These are phyloP conservation scores for Apiospora saccharicola DNA, from an alignment of 2,329 filamentous ascomycete genomes.

Conservation along the genomic window DNA sequence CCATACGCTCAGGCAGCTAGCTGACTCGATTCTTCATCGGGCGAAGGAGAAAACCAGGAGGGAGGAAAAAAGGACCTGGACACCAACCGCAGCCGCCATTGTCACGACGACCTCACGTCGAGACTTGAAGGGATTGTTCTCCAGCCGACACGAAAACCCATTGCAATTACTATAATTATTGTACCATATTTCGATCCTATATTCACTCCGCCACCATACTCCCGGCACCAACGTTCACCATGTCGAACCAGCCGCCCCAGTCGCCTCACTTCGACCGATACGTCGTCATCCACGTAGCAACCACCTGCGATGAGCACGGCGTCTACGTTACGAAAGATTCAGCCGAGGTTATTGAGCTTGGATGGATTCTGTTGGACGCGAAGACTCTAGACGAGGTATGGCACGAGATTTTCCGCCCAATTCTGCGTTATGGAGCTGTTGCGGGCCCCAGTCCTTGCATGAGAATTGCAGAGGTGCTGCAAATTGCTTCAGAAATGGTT, in stretches of 20 bases:
- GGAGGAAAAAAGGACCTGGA: constrained; percentile 18
- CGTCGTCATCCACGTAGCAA: constrained; percentile 97
- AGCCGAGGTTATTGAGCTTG: constrained; percentile 98
- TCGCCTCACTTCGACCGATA: constrained; percentile 89
- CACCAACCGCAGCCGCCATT: constrained; percentile 9
- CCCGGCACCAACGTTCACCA: constrained; percentile 38
- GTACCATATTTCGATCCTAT: constrained; percentile 19
- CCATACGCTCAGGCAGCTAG: constrained; percentile 22
- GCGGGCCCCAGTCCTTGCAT: constrained; percentile 14
- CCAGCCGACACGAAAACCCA: constrained; percentile 13
- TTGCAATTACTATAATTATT: constrained; percentile 15
- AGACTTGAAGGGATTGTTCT: constrained; percentile 4
- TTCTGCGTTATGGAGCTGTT: constrained; percentile 24
- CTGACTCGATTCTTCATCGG: constrained; percentile 18
- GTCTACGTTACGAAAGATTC: constrained; percentile 99
- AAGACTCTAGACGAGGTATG: constrained; percentile 92
- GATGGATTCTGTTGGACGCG: constrained; percentile 94
- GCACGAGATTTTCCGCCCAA: constrained; percentile 27
- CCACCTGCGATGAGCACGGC: constrained; percentile 98
- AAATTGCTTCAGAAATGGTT: constrained; percentile 7
- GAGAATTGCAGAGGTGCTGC: constrained; percentile 8
- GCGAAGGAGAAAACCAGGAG: constrained; percentile 16
- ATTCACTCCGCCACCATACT: neutral
- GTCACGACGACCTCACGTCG: constrained; percentile 23
- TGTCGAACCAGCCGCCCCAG: constrained; percentile 57